Evolutionary conservation across 805 yeast genomes (phyloP).

Genomic region (Babjeviella inositovora): DNA sequence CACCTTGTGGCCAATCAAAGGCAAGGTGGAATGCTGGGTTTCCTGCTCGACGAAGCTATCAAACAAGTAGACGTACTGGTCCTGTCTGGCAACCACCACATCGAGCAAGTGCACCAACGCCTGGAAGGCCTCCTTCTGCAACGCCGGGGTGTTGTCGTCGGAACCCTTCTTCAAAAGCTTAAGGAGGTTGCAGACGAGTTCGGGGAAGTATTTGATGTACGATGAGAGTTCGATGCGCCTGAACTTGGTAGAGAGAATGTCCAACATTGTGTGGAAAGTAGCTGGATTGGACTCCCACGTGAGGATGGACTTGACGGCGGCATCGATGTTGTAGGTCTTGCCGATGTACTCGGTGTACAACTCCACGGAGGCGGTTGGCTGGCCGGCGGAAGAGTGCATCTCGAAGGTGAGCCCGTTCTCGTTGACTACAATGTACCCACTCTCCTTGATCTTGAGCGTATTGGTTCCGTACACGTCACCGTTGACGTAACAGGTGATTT

Average conservation of each 20-base stretch:
- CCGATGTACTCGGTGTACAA: slow-evolving; percentile 56
- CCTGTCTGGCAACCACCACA: slow-evolving; percentile 47
- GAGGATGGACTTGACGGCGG: slow-evolving; percentile 33
- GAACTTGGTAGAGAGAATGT: slow-evolving; percentile 28
- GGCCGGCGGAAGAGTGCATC: slow-evolving; percentile 18
- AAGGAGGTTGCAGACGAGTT: slow-evolving; percentile 22
- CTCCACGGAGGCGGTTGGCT: slow-evolving; percentile 26
- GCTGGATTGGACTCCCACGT: slow-evolving; percentile 33
- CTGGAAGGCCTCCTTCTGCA: slow-evolving; percentile 25
- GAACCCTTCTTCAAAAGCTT: slow-evolving; percentile 13
- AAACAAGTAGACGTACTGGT: slow-evolving; percentile 41
- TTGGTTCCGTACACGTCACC: slow-evolving; percentile 23
- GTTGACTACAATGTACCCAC: slow-evolving; percentile 28
- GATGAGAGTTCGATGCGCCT: slow-evolving; percentile 36
- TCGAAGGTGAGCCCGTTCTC: slow-evolving; percentile 26
- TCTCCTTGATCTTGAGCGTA: slow-evolving; percentile 22
- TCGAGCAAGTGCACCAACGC: slow-evolving; percentile 47
- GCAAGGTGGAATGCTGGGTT: slow-evolving; percentile 11
- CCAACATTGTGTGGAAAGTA: slow-evolving; percentile 23
- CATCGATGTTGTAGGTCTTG: slow-evolving; percentile 41
- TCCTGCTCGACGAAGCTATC: slow-evolving; percentile 26
- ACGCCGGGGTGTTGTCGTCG: slow-evolving; percentile 5
- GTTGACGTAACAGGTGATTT: slow-evolving; percentile 42
- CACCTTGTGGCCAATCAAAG: slow-evolving; percentile 34
- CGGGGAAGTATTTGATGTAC: slow-evolving; percentile 45